Evolutionary conservation across 2,329 filamentous ascomycete species (phyloP).

Genomic region (Aspergillus sclerotialis): DNA sequence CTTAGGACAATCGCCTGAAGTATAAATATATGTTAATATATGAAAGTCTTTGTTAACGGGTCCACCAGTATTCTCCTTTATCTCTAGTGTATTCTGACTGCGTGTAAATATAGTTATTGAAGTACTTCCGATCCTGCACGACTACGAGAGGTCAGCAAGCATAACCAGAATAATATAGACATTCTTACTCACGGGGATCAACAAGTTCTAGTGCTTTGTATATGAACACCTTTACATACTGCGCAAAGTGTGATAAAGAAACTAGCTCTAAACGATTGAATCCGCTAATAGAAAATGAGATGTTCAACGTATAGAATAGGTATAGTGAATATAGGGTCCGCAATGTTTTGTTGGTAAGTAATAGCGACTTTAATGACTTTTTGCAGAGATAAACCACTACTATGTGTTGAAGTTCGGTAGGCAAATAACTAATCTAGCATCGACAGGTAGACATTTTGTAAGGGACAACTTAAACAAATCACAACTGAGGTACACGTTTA

Average conservation of each 20-base stretch:
- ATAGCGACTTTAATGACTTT: background rate
- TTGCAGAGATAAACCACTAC: background rate
- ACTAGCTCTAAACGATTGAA: background rate
- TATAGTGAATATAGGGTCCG: background rate
- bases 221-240: background rate
- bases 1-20: conserved; percentile 1
- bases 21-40: conserved; percentile 3
- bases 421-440: background rate
- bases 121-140: background rate
- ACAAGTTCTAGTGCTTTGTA: background rate
- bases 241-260: background rate
- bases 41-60: background rate
- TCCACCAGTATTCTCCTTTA: background rate
- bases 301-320: background rate
- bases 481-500: too few relatives aligned
- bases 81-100: background rate
- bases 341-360: background rate
- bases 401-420: background rate
- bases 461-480: too few relatives aligned
- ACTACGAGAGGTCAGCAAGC: background rate
- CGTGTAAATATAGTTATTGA: background rate
- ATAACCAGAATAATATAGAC: background rate
- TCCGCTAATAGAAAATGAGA: background rate
- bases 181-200: background rate
- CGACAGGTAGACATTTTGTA: background rate